phyloP scores from a whole-genome alignment of 768 basidiomycete species.

The Pleurotus platypus region DNA sequence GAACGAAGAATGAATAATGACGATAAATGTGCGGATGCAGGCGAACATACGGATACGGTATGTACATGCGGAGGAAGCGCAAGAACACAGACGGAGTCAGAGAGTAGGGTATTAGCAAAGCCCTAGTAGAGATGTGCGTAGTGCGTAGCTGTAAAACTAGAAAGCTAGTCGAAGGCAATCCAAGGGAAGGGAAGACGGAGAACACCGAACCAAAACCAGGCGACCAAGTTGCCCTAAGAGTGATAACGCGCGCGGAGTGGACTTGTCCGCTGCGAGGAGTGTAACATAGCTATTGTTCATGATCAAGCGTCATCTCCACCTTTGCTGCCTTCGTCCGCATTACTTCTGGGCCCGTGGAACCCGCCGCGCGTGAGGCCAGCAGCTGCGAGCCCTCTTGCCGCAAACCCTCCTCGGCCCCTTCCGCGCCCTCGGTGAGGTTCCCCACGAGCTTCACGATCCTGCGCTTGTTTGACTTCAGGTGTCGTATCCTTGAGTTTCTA shows the following conservation, averaged over 20 bases:
- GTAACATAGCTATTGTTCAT: too few relatives aligned
- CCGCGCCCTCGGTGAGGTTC: conserved; percentile 45
- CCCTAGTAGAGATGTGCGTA: background rate
- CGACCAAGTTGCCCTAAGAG: too few relatives aligned
- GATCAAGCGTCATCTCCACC: conserved; percentile 5
- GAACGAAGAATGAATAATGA: too few relatives aligned
- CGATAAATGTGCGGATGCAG: too few relatives aligned
- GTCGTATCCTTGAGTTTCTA: conserved; percentile 68
- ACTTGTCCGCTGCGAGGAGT: too few relatives aligned
- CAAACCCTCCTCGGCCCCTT: conserved; percentile 55
- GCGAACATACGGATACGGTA: too few relatives aligned
- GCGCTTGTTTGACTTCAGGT: conserved; percentile 71
- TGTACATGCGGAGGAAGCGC: background rate
- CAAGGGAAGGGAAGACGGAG: background rate
- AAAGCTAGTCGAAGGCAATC: background rate
- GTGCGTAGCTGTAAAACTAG: too few relatives aligned
- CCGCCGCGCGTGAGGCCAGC: conserved; percentile 55
- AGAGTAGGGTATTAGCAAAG: conserved; percentile 1
- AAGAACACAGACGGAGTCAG: background rate
- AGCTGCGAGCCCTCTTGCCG: conserved; percentile 62
- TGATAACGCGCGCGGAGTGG: too few relatives aligned
- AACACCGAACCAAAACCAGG: background rate
- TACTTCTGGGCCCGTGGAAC: conserved; percentile 3
- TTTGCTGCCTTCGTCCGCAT: conserved; percentile 5
- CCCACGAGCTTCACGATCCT: conserved; percentile 47